Conservation (phyloP, 371 early-diverging fungal species). For the Circinella umbellata region DNA sequence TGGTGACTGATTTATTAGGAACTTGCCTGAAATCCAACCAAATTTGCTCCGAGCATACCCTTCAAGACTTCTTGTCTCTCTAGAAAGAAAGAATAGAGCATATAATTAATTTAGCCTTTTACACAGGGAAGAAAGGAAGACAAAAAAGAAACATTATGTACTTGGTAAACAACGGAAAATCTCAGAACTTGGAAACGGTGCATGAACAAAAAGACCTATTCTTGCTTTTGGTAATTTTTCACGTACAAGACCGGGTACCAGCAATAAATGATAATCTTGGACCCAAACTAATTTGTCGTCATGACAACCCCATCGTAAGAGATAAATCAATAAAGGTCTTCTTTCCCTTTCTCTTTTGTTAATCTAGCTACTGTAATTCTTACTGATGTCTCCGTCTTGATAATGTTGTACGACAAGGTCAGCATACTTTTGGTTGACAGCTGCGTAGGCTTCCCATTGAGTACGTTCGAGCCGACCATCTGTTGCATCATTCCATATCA, state of each 20-base stretch:
- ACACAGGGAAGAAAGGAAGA: too few species aligned
- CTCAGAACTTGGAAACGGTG: constrained; percentile 95
- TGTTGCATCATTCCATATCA: constrained; percentile 86
- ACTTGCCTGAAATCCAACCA: constrained; percentile 90
- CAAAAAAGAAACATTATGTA: constrained; percentile 22
- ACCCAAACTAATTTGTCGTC: constrained; percentile 79
- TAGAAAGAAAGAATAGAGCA: constrained; percentile 17
- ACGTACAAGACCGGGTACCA: constrained; percentile 89
- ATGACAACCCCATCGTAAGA: too few species aligned
- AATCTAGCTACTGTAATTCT: constrained; percentile 21
- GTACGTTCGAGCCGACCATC: constrained; percentile 68
- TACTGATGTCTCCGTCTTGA: constrained; percentile 85
- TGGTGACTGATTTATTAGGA: background rate
- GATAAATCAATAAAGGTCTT: background rate
- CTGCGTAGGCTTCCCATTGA: constrained; percentile 87
- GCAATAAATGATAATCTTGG: constrained; percentile 97
- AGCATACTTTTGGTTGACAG: constrained; percentile 88
- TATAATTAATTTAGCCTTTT: too few species aligned
- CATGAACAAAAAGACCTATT: constrained; percentile 97
- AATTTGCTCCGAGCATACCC: constrained; percentile 90
- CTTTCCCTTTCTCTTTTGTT: background rate
- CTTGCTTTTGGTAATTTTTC: constrained; percentile 76
- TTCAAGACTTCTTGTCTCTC: constrained; percentile 90
- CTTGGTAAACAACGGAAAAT: constrained; percentile 93
- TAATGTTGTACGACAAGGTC: constrained; percentile 78